phyloP scores from a whole-genome alignment of 75 land plant genomes.

The Larix kaempferi region DNA sequence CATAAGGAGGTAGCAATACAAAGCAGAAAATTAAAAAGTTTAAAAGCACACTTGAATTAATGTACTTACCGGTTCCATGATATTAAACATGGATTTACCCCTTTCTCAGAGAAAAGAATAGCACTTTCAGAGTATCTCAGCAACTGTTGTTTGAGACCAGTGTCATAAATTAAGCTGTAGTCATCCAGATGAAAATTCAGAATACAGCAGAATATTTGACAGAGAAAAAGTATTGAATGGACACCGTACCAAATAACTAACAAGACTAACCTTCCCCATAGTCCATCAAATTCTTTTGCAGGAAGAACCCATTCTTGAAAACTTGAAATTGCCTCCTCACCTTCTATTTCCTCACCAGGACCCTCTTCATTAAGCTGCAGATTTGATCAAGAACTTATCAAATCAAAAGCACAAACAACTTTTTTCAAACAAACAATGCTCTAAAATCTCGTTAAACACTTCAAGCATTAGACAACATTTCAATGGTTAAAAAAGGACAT shows the following conservation, averaged over 20 bases:
- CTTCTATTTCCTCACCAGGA: slow-evolving; percentile 81
- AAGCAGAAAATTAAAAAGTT: background rate
- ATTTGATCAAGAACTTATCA: background rate
- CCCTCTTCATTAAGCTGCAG: slow-evolving; percentile 91
- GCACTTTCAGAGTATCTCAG: slow-evolving; percentile 90
- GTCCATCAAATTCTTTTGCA: slow-evolving; percentile 84
- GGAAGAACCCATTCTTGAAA: slow-evolving; percentile 96
- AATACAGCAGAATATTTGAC: background rate
- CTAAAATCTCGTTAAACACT: background rate
- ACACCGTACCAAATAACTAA: background rate
- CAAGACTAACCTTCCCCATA: slow-evolving; percentile 86
- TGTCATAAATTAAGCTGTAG: slow-evolving; percentile 79
- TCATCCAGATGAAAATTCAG: slow-evolving; percentile 1
- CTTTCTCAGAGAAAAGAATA: slow-evolving; percentile 80
- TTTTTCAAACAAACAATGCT: background rate
- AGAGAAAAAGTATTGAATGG: background rate
- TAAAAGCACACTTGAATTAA: background rate
- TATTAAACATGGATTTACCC: slow-evolving; percentile 78
- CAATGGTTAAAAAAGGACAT: background rate
- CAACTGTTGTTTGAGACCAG: slow-evolving; percentile 81
- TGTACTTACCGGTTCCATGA: slow-evolving; percentile 86
- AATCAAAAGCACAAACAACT: background rate
- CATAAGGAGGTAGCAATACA: too few relatives aligned
- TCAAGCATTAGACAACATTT: background rate
- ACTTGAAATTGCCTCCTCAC: slow-evolving; percentile 66